Evolutionary conservation across 2,329 filamentous ascomycete species (phyloP).

Genomic region (Penicillium sp.): DNA sequence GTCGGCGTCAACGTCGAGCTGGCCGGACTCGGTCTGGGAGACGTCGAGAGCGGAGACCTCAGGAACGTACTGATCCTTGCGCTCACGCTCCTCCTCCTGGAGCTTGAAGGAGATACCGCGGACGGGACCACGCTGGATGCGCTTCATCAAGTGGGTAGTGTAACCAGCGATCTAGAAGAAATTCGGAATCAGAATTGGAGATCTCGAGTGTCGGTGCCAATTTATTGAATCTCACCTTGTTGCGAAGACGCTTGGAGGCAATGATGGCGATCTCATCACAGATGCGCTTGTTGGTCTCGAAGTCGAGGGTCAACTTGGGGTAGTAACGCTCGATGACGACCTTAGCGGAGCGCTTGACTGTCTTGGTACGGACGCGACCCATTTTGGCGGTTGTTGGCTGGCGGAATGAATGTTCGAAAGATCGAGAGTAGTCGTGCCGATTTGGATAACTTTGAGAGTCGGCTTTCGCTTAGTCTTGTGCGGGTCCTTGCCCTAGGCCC

Average conservation of each 20-base stretch:
- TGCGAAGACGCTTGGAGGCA: constrained; percentile 96
- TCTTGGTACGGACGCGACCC: constrained; percentile 54
- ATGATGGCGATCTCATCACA: constrained; percentile 99
- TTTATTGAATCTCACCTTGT: constrained; percentile 71
- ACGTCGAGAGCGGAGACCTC: constrained; percentile 99
- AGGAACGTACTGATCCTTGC: constrained; percentile 99
- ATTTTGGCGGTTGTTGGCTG: constrained; percentile 45
- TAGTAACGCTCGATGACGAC: constrained; percentile 99
- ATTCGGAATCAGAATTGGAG: background rate
- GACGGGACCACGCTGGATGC: constrained; percentile 98
- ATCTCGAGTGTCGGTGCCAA: background rate
- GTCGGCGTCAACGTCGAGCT: constrained; percentile 92
- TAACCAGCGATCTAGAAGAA: constrained; percentile 81
- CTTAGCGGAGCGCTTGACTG: constrained; percentile 88
- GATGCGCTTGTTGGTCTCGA: constrained; percentile 99
- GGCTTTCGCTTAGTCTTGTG: constrained; percentile 28
- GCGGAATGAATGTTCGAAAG: constrained; percentile 33
- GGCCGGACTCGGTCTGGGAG: constrained; percentile 86
- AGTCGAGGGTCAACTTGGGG: constrained; percentile 97
- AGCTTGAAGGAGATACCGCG: constrained; percentile 99
- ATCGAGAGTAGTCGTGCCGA: constrained; percentile 6
- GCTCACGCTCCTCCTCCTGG: constrained; percentile 99
- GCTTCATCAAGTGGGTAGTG: constrained; percentile 99
- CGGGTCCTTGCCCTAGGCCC: constrained; percentile 24
- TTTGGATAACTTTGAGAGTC: constrained; percentile 16